Evolutionary conservation across 192 early-diverging fungal species (phyloP), one percentile per base, ranked within the genome.

Genomic region (Coemansia brasiliensis): DNA sequence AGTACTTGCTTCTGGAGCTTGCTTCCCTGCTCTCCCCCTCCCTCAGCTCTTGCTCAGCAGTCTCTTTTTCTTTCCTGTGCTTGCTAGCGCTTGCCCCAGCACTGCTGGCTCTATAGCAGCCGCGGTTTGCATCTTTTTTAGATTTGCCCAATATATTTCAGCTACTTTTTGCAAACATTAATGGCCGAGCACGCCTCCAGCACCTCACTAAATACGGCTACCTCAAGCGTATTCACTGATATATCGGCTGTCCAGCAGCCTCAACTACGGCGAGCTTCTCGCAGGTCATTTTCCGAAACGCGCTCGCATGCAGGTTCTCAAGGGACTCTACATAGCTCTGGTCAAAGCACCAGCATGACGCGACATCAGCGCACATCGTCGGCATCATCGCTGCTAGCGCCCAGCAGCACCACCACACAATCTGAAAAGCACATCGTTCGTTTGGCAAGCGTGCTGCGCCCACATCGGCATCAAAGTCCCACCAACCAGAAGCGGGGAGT

Each of bases 361-460:
- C 32, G 45, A 39, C 74, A 67, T 57, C 68, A 71, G 35, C 68
- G 74, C 40, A 49, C 74, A 22, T 37, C 44, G 18, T 78, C 74
- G 0, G 57, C 57, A 18, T 65, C 74, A 25, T 63, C 63, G 20
- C 35, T 59, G 15, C 16, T 45, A 2, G 13, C 52, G 10, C 35
- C 50, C 8, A 18, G 50, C 9, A 27, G 32, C 51, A 44, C 13
- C 22, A 29, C 43, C 20, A 11, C 42, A 27, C 53, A 42, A 45
- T 40, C 61, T 2, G 37, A 44, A 12, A 59, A 39, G 51, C 61
- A 51, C 21, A 32, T 26, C 25, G 54, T 29, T 11, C 67, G 60
- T 16, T 35, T 69, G 35, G 50, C 59, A 16, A 62, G 54, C 41
- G 67, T 59, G 52, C 42, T 69, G 9, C 59, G 44, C 22, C 32